Percentiles rank a stretch among this genome's conserved stretches.
Evolutionary conservation across 768 basidiomycete genomes (phyloP).

Genomic region (Lactarius sp.): DNA sequence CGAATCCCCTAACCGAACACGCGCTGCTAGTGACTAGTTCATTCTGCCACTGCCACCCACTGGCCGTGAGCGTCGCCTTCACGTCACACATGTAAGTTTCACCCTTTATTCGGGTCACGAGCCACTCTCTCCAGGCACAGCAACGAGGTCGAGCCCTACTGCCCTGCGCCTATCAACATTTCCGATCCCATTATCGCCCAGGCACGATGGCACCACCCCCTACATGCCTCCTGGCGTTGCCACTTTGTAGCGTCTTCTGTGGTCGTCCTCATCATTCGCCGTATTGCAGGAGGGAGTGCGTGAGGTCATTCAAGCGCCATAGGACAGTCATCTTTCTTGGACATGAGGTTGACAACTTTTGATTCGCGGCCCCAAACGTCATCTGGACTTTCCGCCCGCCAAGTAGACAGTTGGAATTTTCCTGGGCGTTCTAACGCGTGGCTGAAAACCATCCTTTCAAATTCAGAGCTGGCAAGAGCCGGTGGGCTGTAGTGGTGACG

Average conservation of each 20-base stretch:
- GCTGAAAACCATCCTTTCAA: not conserved
- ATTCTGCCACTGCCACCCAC: not conserved
- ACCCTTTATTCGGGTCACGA: not conserved
- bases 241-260: not conserved
- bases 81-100: not conserved
- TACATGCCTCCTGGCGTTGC: not conserved
- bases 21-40: not conserved
- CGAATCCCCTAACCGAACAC: not conserved
- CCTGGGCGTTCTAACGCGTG: not conserved
- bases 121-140: not conserved
- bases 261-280: not conserved
- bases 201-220: not conserved
- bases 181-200: not conserved
- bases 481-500: not conserved
- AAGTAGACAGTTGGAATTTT: not conserved
- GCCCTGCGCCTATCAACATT: not conserved
- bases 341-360: not conserved
- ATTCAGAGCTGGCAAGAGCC: slow-evolving; percentile 1
- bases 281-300: not conserved
- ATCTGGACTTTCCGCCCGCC: not conserved
- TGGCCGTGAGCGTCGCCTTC: not conserved
- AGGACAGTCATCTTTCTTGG: not conserved
- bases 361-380: slow-evolving; percentile 11
- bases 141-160: not conserved
- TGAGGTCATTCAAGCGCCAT: not conserved